These are phyloP conservation scores for Xerocomus amazonicus DNA, from an alignment of 1,284 basidiomycete species.

Conservation along the genomic window DNA sequence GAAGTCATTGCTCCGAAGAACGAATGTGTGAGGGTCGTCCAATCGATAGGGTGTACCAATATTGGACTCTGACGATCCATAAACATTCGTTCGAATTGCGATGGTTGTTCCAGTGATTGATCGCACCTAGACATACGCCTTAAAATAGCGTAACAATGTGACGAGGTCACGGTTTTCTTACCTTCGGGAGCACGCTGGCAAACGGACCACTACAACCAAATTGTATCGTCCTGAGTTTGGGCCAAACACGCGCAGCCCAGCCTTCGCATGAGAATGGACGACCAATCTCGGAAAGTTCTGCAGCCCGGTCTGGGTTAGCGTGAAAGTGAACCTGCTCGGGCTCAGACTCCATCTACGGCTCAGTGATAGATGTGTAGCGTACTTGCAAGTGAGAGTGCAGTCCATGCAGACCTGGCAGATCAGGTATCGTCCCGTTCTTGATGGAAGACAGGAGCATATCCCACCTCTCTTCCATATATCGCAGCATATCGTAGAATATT, in stretches of 20 bases:
- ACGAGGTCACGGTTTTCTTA: neutral
- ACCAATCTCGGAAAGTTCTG: conserved; percentile 9
- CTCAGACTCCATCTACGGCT: no score
- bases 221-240: neutral
- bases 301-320: conserved; percentile 6
- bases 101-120: neutral
- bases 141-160: no score
- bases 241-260: conserved; percentile 11
- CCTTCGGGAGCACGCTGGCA: no score
- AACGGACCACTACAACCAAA: neutral
- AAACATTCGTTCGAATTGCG: neutral
- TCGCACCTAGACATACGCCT: neutral
- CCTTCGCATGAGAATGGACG: conserved; percentile 5
- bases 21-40: neutral
- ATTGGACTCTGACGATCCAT: neutral
- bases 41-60: neutral
- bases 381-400: neutral
- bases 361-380: no score
- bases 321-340: no score
- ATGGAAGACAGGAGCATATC: conserved; percentile 5
- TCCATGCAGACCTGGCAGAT: neutral
- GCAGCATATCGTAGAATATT: conserved; percentile 9
- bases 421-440: conserved; percentile 7
- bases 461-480: conserved; percentile 10
- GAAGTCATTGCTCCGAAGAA: neutral